Conservation (phyloP, 192 early-diverging fungal genomes). For the Coemansia sp. region DNA sequence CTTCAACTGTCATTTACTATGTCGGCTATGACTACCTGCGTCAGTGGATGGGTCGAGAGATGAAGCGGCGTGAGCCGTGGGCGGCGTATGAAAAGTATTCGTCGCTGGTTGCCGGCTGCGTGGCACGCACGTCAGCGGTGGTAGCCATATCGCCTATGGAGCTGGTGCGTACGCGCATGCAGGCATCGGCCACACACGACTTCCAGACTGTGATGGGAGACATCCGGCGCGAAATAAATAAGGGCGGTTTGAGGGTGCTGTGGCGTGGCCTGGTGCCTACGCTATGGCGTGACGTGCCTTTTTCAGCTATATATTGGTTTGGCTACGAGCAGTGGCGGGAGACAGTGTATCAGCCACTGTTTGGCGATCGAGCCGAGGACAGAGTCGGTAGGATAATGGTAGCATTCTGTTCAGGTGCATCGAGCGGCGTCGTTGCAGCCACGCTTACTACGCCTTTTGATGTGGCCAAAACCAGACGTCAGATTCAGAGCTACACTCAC, state of each 20-base stretch:
- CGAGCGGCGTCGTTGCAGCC: constrained; percentile 87
- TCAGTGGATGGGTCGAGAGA: constrained; percentile 48
- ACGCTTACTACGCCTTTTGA: constrained; percentile 91
- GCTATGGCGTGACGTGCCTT: constrained; percentile 93
- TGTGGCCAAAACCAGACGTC: constrained; percentile 89
- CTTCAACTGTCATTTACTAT: constrained; percentile 91
- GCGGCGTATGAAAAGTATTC: constrained; percentile 57
- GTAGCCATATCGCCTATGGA: constrained; percentile 86
- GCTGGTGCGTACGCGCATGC: constrained; percentile 88
- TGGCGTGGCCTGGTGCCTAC: constrained; percentile 89
- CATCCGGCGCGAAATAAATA: constrained; percentile 61
- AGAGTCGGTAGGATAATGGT: constrained; percentile 24
- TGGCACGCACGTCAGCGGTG: constrained; percentile 76
- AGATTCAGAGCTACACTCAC: constrained; percentile 58
- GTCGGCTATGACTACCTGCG: constrained; percentile 89
- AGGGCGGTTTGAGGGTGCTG: constrained; percentile 62
- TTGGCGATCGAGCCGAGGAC: constrained; percentile 7
- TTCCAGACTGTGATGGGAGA: constrained; percentile 62
- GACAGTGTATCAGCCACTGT: constrained; percentile 32
- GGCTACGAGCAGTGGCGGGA: constrained; percentile 80
- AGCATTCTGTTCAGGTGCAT: constrained; percentile 80
- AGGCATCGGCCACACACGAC: constrained; percentile 65
- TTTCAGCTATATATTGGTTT: constrained; percentile 94
- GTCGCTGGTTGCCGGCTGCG: constrained; percentile 71
- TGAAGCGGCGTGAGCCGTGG: constrained; percentile 22